A percentile compares a stretch with the other conserved stretches of the same genome.
Conservation (phyloP, 768 basidiomycete species). For the Dictyophora rubrovolvata region DNA sequence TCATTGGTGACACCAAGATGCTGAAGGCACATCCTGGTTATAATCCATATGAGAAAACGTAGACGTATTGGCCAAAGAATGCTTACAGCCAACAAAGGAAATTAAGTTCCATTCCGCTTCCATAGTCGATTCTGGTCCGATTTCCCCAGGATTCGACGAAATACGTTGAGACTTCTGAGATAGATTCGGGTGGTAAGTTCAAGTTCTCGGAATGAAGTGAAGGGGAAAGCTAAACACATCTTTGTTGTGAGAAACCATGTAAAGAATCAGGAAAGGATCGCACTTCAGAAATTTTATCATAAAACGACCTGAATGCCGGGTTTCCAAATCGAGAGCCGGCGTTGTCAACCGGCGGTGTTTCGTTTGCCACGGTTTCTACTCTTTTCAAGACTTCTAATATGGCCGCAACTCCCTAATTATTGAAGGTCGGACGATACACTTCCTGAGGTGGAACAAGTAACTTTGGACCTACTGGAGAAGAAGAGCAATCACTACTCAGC, state of each 20-base stretch:
- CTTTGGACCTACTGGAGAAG: conserved; percentile 38
- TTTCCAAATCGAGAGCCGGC: conserved; percentile 91
- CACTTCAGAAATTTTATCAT: conserved; percentile 59
- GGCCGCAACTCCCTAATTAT: conserved; percentile 47
- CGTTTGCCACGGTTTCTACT: conserved; percentile 55
- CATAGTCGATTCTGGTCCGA: conserved; percentile 87
- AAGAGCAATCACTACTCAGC: conserved; percentile 50
- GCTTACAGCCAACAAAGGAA: conserved; percentile 94
- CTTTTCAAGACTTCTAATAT: conserved; percentile 55
- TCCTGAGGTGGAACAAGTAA: not conserved
- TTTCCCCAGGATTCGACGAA: conserved; percentile 89
- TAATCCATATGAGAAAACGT: not conserved
- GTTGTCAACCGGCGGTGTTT: conserved; percentile 83
- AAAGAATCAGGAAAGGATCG: too few relatives aligned
- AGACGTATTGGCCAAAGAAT: not conserved
- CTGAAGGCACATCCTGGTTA: conserved; percentile 65
- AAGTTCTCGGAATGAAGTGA: conserved; percentile 50
- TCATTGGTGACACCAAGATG: conserved; percentile 53
- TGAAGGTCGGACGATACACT: not conserved
- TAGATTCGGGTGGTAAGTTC: conserved; percentile 44
- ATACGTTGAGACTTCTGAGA: conserved; percentile 67
- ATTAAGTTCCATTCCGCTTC: conserved; percentile 99
- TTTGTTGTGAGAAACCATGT: not conserved
- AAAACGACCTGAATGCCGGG: conserved; percentile 89
- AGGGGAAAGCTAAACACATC: conserved; percentile 34